Percentiles rank a stretch among this genome's conserved stretches.
Conservation (phyloP, 148 eudicot species). For the Amaranthus cruentus region DNA sequence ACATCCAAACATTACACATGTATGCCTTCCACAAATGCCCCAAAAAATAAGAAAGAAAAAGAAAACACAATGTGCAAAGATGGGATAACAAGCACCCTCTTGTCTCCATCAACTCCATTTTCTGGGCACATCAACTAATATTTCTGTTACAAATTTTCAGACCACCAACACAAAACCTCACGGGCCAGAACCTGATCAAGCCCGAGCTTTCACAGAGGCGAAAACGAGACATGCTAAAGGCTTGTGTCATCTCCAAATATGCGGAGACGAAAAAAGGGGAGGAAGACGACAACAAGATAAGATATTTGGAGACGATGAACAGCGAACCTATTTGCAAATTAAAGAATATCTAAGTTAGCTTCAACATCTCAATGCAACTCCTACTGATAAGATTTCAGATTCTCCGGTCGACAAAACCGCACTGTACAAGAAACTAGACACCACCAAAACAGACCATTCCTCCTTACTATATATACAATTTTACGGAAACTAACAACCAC, state of each 20-base stretch:
- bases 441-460: slow-evolving; percentile 25
- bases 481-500: slow-evolving; percentile 10
- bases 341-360: slow-evolving; percentile 26
- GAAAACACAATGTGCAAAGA: neutral
- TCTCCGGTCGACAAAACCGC: slow-evolving; percentile 24
- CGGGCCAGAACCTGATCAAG: slow-evolving; percentile 22
- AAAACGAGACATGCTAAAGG: neutral
- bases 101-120: slow-evolving; percentile 16
- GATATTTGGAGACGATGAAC: slow-evolving; percentile 5
- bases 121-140: neutral
- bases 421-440: slow-evolving; percentile 49
- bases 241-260: slow-evolving; percentile 21
- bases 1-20: slow-evolving; percentile 25
- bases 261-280: slow-evolving; percentile 13
- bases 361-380: slow-evolving; percentile 19
- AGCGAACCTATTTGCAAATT: slow-evolving; percentile 22
- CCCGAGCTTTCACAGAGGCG: slow-evolving; percentile 12
- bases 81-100: slow-evolving; percentile 23
- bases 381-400: slow-evolving; percentile 1
- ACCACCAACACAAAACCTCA: neutral
- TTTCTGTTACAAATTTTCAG: no score
- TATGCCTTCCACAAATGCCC: slow-evolving; percentile 10
- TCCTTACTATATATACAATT: slow-evolving; percentile 44
- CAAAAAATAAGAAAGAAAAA: neutral
- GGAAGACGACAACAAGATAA: slow-evolving; percentile 1